These are phyloP conservation scores for Magnaporthiopsis rhizophila DNA, from an alignment of 2,329 filamentous ascomycete species.

Conservation along the genomic window DNA sequence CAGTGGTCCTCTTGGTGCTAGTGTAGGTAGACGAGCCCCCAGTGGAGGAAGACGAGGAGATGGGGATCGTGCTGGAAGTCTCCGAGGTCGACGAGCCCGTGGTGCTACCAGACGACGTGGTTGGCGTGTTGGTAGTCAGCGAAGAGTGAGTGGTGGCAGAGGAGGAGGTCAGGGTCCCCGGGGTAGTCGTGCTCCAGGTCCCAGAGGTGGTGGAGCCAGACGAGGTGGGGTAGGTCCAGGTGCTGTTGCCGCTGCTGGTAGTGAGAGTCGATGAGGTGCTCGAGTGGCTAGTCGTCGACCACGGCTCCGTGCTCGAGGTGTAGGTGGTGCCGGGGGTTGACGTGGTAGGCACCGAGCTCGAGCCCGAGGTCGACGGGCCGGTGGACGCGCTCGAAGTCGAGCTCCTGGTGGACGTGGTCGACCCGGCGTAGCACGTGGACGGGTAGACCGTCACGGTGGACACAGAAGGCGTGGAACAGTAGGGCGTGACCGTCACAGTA, in stretches of 20 bases:
- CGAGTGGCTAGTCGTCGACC: neutral
- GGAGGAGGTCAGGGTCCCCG: constrained; percentile 3
- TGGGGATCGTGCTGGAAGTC: constrained; percentile 3
- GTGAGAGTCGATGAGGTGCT: neutral
- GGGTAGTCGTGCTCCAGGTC: neutral
- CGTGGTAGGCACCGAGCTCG: too few species aligned
- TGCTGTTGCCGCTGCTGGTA: neutral
- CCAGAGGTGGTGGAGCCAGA: neutral
- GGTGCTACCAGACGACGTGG: constrained; percentile 1
- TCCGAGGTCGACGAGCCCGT: neutral
- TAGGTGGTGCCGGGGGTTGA: too few species aligned
- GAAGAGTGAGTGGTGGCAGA: neutral
- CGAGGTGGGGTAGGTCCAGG: constrained; percentile 1
- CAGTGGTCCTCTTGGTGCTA: neutral
- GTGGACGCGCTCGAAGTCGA: constrained; percentile 1
- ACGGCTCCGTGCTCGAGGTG: neutral
- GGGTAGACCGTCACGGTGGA: constrained; percentile 5
- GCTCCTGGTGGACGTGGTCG: neutral
- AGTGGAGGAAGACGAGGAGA: neutral
- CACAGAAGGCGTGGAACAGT: neutral
- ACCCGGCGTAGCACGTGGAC: constrained; percentile 1
- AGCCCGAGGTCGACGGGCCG: constrained; percentile 1
- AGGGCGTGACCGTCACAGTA: constrained; percentile 7
- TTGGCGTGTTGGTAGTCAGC: constrained; percentile 2
- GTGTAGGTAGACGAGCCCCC: neutral